Evolutionary conservation across 441 rosid species (phyloP).

Genomic region (Pelargonium citronellum): DNA sequence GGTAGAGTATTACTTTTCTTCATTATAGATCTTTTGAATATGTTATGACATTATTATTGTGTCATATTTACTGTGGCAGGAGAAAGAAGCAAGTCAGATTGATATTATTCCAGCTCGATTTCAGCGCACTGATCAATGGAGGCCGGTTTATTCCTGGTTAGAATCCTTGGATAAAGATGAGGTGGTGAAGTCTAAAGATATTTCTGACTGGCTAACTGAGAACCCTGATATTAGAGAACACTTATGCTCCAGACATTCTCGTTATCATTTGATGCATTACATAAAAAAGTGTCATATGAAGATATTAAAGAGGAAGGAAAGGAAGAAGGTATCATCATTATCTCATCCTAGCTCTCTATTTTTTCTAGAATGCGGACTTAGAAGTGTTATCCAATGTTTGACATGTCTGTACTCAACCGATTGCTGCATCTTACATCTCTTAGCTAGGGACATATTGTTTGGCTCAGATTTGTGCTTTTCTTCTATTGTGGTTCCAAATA

Average conservation of each 20-base stretch:
- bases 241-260: conserved; percentile 70
- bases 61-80: conserved; percentile 29
- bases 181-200: conserved; percentile 79
- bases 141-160: conserved; percentile 83
- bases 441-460: not conserved
- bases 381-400: not conserved
- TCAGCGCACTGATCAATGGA: conserved; percentile 85
- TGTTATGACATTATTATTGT: not conserved
- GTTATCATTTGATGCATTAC: conserved; percentile 90
- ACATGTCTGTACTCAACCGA: not conserved
- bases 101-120: conserved; percentile 68
- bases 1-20: not conserved
- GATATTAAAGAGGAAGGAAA: conserved; percentile 84
- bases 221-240: conserved; percentile 65
- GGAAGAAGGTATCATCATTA: conserved; percentile 41
- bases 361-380: not conserved
- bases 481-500: not conserved
- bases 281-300: conserved; percentile 88
- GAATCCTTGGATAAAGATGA: conserved; percentile 72
- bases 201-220: conserved; percentile 67
- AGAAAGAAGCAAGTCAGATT: conserved; percentile 32
- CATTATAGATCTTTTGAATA: not conserved
- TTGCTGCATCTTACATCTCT: not conserved
- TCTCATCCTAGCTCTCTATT: not conserved
- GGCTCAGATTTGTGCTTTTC: not conserved